Base-by-base conservation (phyloP, 352 stramenopile species). In the Pythium aristosporum region DNA sequence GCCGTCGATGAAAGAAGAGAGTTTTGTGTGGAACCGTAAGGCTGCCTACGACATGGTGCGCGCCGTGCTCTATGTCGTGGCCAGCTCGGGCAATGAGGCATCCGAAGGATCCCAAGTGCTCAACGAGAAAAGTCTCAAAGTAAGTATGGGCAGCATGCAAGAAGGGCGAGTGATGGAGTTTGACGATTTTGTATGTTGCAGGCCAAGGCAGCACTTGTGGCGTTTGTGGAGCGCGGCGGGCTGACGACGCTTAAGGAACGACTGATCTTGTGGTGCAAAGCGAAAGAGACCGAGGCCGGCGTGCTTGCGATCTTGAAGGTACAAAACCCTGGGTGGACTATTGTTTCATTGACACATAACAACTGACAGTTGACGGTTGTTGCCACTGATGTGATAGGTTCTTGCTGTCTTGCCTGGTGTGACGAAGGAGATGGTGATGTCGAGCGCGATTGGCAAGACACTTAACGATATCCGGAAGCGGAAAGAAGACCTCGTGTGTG, bases 271-370 rank as follows among this genome's bases (percentile, higher is more conserved):
- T 92, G 83, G 83, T 64, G 73, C 28, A 64, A 76, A 21, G 49
- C 71, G 34, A 73, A 72, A 46, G 75, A 85, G 32, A 78, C 73
- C 0, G 79, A 92, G 57, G 43, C 67, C 30, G 81, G 83, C 10
- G 67, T 92, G 28, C 60, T 91, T 13, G 71, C 86, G 1, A 67
- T 89, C 18, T 53, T 92, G 2, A 92, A 92, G 74, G 83, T 89
- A 48, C 5, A 13, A 23, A 37, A 11, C 23, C 18, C 16, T n/a
- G 8, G 12, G 43, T 49, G 43, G 43, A 25, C 7, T 25, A 39
- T 32, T 21, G 13, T 63, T 6, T 12, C 66, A 7, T 37, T 13
- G 32, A 37, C 15, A 23, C 25, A n/a, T 20, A 5, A 1, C 1
- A 28, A 1, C 15, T 61, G 54, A 52, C 25, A 20, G 15, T 23